phyloP scores from a whole-genome alignment of 2,329 filamentous ascomycete genomes.

The Fusarium euwallaceae region DNA sequence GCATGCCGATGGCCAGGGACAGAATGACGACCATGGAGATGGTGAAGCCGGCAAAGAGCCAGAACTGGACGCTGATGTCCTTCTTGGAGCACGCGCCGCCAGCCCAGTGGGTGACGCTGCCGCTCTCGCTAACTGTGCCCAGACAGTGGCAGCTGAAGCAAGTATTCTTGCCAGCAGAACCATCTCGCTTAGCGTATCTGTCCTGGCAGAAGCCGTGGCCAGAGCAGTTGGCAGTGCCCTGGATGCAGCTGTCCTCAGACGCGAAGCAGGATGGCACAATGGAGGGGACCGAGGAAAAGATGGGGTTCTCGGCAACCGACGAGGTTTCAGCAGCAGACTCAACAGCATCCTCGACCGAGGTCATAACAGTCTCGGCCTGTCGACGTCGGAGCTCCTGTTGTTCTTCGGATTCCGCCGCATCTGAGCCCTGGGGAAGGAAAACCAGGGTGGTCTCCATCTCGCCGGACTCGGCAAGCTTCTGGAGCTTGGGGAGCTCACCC shows the following conservation, averaged over 20 bases:
- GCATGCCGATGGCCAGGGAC: constrained; percentile 78
- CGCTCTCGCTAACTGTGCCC: constrained; percentile 67
- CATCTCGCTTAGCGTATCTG: constrained; percentile 67
- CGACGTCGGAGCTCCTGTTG: constrained; percentile 62
- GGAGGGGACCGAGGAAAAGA: constrained; percentile 54
- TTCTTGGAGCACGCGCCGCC: constrained; percentile 91
- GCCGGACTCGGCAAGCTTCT: constrained; percentile 60
- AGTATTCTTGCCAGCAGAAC: constrained; percentile 54
- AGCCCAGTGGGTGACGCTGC: constrained; percentile 81
- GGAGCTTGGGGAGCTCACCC: constrained; percentile 60
- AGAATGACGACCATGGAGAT: constrained; percentile 77
- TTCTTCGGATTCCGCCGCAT: constrained; percentile 57
- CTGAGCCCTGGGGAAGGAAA: constrained; percentile 63
- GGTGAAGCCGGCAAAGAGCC: constrained; percentile 83
- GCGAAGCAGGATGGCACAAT: constrained; percentile 80
- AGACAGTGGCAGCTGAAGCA: constrained; percentile 88
- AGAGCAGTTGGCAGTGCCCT: constrained; percentile 82
- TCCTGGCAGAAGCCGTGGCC: constrained; percentile 83
- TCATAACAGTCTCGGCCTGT: constrained; percentile 62
- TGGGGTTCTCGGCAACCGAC: constrained; percentile 46
- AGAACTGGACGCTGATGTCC: constrained; percentile 90
- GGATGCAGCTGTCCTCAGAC: constrained; percentile 75
- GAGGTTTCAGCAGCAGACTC: constrained; percentile 44
- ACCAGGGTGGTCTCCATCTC: constrained; percentile 70
- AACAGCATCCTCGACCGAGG: constrained; percentile 49